These are phyloP conservation scores for Pythium myriotylum DNA, from an alignment of 352 stramenopile genomes.

Conservation along the genomic window DNA sequence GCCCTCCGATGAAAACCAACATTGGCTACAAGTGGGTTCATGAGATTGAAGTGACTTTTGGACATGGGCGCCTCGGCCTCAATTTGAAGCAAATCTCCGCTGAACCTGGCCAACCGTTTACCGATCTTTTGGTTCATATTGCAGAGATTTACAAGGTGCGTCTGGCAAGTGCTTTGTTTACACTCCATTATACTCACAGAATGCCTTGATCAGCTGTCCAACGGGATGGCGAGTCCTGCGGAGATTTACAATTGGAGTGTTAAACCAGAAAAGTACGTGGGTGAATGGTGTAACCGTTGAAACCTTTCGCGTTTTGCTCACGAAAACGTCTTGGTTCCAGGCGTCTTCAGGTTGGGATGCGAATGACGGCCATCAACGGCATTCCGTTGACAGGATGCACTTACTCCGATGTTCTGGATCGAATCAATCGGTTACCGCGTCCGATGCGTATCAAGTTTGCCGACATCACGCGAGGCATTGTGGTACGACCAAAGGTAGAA, in stretches of 20 bases:
- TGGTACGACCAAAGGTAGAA: slow-evolving; percentile 37
- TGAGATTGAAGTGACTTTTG: slow-evolving; percentile 85
- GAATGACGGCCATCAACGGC: slow-evolving; percentile 83
- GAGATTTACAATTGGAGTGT: slow-evolving; percentile 92
- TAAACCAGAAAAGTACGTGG: slow-evolving; percentile 77
- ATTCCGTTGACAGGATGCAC: slow-evolving; percentile 76
- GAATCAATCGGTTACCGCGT: slow-evolving; percentile 62
- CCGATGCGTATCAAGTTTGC: slow-evolving; percentile 85
- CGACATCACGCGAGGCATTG: slow-evolving; percentile 82
- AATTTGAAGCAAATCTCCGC: slow-evolving; percentile 85
- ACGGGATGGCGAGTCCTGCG: slow-evolving; percentile 78
- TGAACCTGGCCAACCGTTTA: slow-evolving; percentile 69
- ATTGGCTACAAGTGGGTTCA: slow-evolving; percentile 82
- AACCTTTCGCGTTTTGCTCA: neutral
- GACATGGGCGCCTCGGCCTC: slow-evolving; percentile 69
- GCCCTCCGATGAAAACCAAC: slow-evolving; percentile 70
- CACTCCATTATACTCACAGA: neutral
- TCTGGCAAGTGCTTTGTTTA: neutral
- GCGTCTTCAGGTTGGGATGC: slow-evolving; percentile 76
- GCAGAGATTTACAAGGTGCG: slow-evolving; percentile 79
- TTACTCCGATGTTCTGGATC: slow-evolving; percentile 79
- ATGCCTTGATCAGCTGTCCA: slow-evolving; percentile 42
- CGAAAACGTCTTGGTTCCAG: slow-evolving; percentile 18
- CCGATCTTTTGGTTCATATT: slow-evolving; percentile 79
- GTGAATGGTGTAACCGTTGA: neutral